Evolutionary conservation across 352 stramenopile species (phyloP).

Genomic region (Globisporangium parvum): DNA sequence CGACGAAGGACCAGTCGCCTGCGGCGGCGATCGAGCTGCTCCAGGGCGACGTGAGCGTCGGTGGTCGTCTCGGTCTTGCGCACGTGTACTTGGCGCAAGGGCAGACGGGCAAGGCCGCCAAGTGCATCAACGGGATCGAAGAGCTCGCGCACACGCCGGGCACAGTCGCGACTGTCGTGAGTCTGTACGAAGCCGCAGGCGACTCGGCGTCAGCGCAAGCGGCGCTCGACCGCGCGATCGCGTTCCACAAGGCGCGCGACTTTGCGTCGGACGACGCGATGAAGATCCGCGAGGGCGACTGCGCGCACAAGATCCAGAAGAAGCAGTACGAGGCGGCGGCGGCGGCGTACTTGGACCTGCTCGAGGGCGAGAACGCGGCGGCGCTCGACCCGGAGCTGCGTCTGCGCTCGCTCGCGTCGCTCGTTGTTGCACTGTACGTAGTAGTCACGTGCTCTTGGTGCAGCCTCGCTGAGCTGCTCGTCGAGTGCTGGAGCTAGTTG

Average conservation of each 20-base stretch:
- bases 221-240: conserved; percentile 47
- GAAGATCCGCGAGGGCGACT: conserved; percentile 76
- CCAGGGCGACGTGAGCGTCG: conserved; percentile 41
- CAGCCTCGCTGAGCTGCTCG: neutral
- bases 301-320: conserved; percentile 74
- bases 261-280: conserved; percentile 52
- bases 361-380: conserved; percentile 57
- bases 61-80: conserved; percentile 57
- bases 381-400: conserved; percentile 61
- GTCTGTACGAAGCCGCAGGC: conserved; percentile 59
- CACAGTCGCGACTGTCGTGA: conserved; percentile 76
- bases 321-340: conserved; percentile 66
- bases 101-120: conserved; percentile 25
- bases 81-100: conserved; percentile 66
- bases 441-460: no score
- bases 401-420: conserved; percentile 66
- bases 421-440: conserved; percentile 73
- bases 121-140: conserved; percentile 57
- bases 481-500: conserved; percentile 2
- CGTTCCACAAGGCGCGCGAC: conserved; percentile 43
- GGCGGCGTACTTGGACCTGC: conserved; percentile 54
- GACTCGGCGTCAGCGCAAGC: conserved; percentile 40
- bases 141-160: conserved; percentile 56
- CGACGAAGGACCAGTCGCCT: conserved; percentile 60
- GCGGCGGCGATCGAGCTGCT: conserved; percentile 42